Evolutionary conservation across 495 filamentous ascomycete species (phyloP).

Genomic region (Platismatia glauca): DNA sequence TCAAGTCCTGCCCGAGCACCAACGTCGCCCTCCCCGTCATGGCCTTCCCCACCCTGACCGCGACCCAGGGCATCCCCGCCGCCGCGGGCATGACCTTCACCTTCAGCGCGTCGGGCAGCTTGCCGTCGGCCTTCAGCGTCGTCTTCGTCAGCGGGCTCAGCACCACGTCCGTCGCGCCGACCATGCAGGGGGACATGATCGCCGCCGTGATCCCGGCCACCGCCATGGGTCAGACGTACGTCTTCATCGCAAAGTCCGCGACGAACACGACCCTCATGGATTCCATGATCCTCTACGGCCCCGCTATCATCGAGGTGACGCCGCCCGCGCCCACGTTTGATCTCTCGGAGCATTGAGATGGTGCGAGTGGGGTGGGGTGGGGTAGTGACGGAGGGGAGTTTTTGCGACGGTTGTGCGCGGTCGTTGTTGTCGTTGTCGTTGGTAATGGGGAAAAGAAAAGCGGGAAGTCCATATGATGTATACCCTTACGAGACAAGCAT

Average conservation of each 20-base stretch:
- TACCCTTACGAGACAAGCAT: not conserved
- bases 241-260: conserved; percentile 26
- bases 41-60: conserved; percentile 41
- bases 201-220: conserved; percentile 26
- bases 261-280: conserved; percentile 19
- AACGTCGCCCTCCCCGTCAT: conserved; percentile 47
- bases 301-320: conserved; percentile 31
- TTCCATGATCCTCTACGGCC: conserved; percentile 30
- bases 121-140: conserved; percentile 10
- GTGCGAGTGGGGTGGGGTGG: not conserved
- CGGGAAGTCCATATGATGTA: not conserved
- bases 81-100: conserved; percentile 5
- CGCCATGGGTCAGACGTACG: conserved; percentile 29
- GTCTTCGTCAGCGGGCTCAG: conserved; percentile 29
- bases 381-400: too few relatives aligned
- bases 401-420: not conserved
- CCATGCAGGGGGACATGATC: conserved; percentile 19
- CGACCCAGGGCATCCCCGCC: conserved; percentile 17
- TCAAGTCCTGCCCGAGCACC: conserved; percentile 40
- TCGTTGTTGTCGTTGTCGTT: not conserved
- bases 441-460: not conserved
- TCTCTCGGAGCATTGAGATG: not conserved
- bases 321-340: conserved; percentile 12
- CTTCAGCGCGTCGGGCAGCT: conserved; percentile 1
- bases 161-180: conserved; percentile 23